Base-by-base conservation (phyloP, 768 basidiomycete genomes). In the Boletus sensibilis region DNA sequence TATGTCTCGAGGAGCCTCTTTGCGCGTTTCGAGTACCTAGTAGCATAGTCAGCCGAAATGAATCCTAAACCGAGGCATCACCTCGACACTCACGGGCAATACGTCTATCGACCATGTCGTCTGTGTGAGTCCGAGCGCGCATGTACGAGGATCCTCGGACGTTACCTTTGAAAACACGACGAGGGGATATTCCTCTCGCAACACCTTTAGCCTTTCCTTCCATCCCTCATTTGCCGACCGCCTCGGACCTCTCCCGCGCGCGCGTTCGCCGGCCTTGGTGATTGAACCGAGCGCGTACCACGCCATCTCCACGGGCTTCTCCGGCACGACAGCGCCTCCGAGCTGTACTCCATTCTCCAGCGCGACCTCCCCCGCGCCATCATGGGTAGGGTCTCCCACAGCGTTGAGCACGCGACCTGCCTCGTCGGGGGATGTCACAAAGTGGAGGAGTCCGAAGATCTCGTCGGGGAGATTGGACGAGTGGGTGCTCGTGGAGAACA, bases 91-190 rank as follows among this genome's bases (percentile, higher is more conserved):
- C 67, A 91, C 88, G 82, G 83, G 80, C 91, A 92, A 65, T 85
- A 88, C 23, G 87, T 82, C 87, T 88, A 49, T 6, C 23, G 25
- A 20, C 4, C 48, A 9, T 12, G n/a, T 12, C 12, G 40, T 21
- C 20, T 18, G 44, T 18, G 18, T 31, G 29, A 29, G 47, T 18
- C 9, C n/a, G 10, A 14, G 38, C n/a, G 25, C 2, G 5, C 25
- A 44, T 3, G 6, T 44, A 11, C 4, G 12, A 16, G 25, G 25
- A 25, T 13, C 20, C 12, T 21, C 16, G 21, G 23, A 70, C 78
- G 33, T 20, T 52, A 86, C 88, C 78, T 93, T 93, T 77, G 90
- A 92, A 64, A 93, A 92, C 13, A 93, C 83, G 43, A 92, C 76
- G 8, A 93, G 71, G 2, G 90, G 90, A 62, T 81, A 77, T 33